Evolutionary conservation across 495 filamentous ascomycete species (phyloP), one percentile per base, ranked within the genome.

Genomic region (Glarea lozoyensis): DNA sequence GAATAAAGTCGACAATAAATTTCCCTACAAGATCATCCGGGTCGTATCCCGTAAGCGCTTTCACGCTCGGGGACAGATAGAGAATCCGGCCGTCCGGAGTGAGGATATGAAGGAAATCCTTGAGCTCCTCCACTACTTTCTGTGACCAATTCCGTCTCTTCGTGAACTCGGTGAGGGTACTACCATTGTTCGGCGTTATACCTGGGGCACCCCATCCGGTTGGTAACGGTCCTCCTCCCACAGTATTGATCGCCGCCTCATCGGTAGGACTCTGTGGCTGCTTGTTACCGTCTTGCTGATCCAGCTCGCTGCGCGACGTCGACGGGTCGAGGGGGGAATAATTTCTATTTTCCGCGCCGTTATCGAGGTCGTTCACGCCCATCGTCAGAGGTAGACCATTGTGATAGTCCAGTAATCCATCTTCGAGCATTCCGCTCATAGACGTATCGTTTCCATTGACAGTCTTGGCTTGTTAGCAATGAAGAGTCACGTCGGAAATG

Each of bases 91-190:
- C 87, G 51, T 92, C 78, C 4, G 86, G 75, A 29, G 84, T 88
- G 24, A 97, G 73, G 29, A 98, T 84, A 46, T 95, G 79, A 20
- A 94, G 61, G 49, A 96, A 76, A 59, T 96, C 92, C 51, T 83
- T 82, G 52, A 98, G 70, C 64, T 96, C 92, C 54, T 88, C 84
- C 13, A 98, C 67, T 2, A 96, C 82, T 30, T 84, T 79, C 53
- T 88, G 82, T 3, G 86, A 80, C 92, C 92, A 97, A 52, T 89
- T 90, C 39, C 80, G 75, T 42, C 88, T 70, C 62, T 87, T 89
- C 25, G 84, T 89, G 49, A 85, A 85, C 53, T 88, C 82, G 45
- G 84, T 88, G 54, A 90, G 61, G 7, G 78, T 79, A 59, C 78
- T 88, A 31, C 68, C 75, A 35, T 66, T 65, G 25, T n/a, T n/a